Evolutionary conservation across 2,329 filamentous ascomycete genomes (phyloP).

Genomic region (Ascochyta pisi): DNA sequence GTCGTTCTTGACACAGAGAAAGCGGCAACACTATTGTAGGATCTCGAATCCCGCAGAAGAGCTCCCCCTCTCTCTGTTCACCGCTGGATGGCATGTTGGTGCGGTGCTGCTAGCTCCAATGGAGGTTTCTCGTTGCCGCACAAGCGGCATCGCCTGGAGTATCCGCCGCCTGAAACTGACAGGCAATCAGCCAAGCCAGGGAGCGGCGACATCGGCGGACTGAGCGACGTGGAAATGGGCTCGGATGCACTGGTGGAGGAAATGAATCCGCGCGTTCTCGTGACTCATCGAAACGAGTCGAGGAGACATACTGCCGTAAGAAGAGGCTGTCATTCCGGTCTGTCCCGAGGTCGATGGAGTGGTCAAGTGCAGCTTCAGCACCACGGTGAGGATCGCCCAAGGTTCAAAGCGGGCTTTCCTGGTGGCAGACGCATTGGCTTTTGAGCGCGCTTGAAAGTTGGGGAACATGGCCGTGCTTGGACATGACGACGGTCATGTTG

Average conservation of each 20-base stretch:
- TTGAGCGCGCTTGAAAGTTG: constrained; percentile 12
- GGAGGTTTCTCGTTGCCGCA: constrained; percentile 1
- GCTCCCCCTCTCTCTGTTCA: constrained; percentile 14
- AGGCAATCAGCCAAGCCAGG: constrained; percentile 22
- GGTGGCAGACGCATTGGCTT: constrained; percentile 14
- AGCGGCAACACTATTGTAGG: constrained; percentile 22
- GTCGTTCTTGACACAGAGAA: constrained; percentile 11
- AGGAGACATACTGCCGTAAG: constrained; percentile 20
- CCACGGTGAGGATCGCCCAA: constrained; percentile 17
- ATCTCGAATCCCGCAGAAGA: constrained; percentile 17
- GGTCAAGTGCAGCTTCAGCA: constrained; percentile 16
- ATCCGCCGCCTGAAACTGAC: constrained; percentile 33
- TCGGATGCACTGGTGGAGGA: constrained; percentile 27
- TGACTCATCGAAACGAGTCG: constrained; percentile 45
- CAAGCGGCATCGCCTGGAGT: constrained; percentile 32
- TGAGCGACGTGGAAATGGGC: constrained; percentile 18
- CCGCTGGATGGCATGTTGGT: constrained; percentile 13
- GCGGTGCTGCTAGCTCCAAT: constrained; percentile 20
- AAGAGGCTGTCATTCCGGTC: constrained; percentile 30
- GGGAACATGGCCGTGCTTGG: constrained; percentile 10
- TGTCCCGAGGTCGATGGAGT: constrained; percentile 34
- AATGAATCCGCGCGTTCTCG: constrained; percentile 38
- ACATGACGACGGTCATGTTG: constrained; percentile 28
- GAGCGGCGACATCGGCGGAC: constrained; percentile 44
- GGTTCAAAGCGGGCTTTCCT: not conserved